Evolutionary conservation across 1,284 basidiomycete genomes (phyloP).

Genomic region (Tranzscheliella williamsii): DNA sequence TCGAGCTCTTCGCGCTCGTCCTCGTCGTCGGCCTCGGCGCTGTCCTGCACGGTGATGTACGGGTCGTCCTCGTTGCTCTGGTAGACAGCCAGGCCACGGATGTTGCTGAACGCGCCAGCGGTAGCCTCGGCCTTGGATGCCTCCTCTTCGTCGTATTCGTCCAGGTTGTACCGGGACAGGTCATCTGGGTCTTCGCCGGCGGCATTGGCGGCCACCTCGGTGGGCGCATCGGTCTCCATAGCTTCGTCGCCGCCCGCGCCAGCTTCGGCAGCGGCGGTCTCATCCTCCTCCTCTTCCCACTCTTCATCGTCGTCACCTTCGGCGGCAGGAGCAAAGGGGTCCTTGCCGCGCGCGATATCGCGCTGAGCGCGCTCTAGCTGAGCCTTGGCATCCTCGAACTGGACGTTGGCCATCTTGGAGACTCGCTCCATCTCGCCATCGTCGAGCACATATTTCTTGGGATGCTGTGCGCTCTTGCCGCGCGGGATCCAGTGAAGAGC

Average conservation of each 20-base stretch:
- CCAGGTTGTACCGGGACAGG: conserved; percentile 86
- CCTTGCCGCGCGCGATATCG: conserved; percentile 38
- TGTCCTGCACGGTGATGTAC: conserved; percentile 90
- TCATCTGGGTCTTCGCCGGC: conserved; percentile 70
- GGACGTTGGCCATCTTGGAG: conserved; percentile 81
- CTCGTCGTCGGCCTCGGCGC: conserved; percentile 68
- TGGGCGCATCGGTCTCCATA: conserved; percentile 59
- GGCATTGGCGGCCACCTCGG: conserved; percentile 60
- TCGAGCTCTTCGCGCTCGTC: conserved; percentile 88
- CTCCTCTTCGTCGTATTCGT: conserved; percentile 89
- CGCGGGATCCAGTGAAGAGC: conserved; percentile 76
- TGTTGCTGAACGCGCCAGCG: conserved; percentile 87
- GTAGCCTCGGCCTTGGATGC: conserved; percentile 61
- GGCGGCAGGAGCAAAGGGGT: conserved; percentile 33
- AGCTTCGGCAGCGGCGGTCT: conserved; percentile 59
- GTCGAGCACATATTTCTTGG: conserved; percentile 86
- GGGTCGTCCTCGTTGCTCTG: conserved; percentile 91
- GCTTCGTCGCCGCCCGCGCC: conserved; percentile 64
- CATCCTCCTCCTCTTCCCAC: conserved; percentile 62
- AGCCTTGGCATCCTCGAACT: conserved; percentile 81
- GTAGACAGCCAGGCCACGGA: conserved; percentile 92
- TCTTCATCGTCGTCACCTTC: conserved; percentile 38
- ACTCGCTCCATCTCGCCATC: conserved; percentile 88
- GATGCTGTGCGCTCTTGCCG: conserved; percentile 76
- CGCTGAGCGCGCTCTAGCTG: conserved; percentile 70